Conservation (phyloP, 2,329 filamentous ascomycete genomes). For the Rhinocladiella similis region DNA sequence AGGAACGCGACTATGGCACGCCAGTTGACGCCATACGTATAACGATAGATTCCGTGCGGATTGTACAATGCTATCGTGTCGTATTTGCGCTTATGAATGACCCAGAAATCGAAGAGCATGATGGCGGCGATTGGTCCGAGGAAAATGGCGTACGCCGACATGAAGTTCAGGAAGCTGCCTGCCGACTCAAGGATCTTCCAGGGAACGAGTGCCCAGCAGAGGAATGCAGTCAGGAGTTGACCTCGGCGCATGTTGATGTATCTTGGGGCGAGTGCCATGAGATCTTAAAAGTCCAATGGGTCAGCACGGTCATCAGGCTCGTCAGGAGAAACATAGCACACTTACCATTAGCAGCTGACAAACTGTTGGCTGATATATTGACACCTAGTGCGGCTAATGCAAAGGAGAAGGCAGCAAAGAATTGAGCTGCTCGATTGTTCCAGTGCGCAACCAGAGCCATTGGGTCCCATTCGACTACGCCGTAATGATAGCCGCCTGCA, state of each 20-base stretch:
- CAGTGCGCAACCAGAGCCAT: slow-evolving; percentile 40
- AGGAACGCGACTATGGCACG: slow-evolving; percentile 13
- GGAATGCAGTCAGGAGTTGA: slow-evolving; percentile 53
- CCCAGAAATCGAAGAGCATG: slow-evolving; percentile 61
- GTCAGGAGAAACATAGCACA: neutral
- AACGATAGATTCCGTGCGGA: slow-evolving; percentile 51
- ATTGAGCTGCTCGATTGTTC: slow-evolving; percentile 45
- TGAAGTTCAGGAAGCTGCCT: slow-evolving; percentile 61
- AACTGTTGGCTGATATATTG: slow-evolving; percentile 54
- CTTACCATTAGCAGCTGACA: slow-evolving; percentile 49
- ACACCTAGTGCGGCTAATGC: slow-evolving; percentile 55
- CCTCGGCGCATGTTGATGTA: slow-evolving; percentile 59
- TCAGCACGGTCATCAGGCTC: slow-evolving; percentile 34
- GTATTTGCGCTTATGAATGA: slow-evolving; percentile 52
- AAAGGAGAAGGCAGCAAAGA: slow-evolving; percentile 56
- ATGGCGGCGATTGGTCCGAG: slow-evolving; percentile 63
- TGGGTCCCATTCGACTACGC: slow-evolving; percentile 46
- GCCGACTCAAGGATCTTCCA: slow-evolving; percentile 66
- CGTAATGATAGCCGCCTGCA: slow-evolving; percentile 34
- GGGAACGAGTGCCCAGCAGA: slow-evolving; percentile 61
- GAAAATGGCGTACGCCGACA: slow-evolving; percentile 65
- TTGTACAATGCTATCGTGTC: slow-evolving; percentile 56
- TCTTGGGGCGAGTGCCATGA: slow-evolving; percentile 53
- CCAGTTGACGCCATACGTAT: slow-evolving; percentile 57
- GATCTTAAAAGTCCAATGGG: slow-evolving; percentile 38